Percentiles rank a stretch among this genome's conserved stretches.
Conservation (phyloP, 495 filamentous ascomycete species). For the Amorphotheca resinae region DNA sequence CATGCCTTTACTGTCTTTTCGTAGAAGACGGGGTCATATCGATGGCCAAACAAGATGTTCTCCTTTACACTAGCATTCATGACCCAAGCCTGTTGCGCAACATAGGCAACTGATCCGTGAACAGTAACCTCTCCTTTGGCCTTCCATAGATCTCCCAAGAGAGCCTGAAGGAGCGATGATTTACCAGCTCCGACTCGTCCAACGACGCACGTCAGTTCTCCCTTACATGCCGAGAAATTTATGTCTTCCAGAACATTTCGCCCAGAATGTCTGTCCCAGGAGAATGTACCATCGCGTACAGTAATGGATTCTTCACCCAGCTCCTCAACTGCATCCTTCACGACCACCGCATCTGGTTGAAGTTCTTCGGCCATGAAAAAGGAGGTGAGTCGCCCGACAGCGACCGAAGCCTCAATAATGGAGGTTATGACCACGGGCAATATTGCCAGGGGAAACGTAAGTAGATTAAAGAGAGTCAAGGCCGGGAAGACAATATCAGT, state of each 20-base stretch:
- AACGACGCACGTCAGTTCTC: slow-evolving; percentile 84
- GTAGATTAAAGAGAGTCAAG: slow-evolving; percentile 79
- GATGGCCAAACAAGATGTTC: slow-evolving; percentile 94
- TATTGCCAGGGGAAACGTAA: slow-evolving; percentile 90
- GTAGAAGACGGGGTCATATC: slow-evolving; percentile 91
- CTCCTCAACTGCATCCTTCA: slow-evolving; percentile 50
- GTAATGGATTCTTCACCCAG: slow-evolving; percentile 72
- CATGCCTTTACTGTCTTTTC: slow-evolving; percentile 89
- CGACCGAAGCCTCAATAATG: slow-evolving; percentile 91
- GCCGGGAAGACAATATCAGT: slow-evolving; percentile 95
- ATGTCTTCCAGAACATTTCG: slow-evolving; percentile 62
- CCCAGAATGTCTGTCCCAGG: slow-evolving; percentile 73
- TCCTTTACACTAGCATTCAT: slow-evolving; percentile 97
- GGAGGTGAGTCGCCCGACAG: slow-evolving; percentile 71
- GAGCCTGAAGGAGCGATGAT: slow-evolving; percentile 75
- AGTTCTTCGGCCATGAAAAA: slow-evolving; percentile 85
- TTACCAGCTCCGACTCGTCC: slow-evolving; percentile 94
- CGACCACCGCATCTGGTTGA: slow-evolving; percentile 67
- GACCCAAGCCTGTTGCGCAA: slow-evolving; percentile 86
- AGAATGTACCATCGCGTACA: slow-evolving; percentile 78
- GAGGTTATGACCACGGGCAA: slow-evolving; percentile 97
- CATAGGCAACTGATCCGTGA: slow-evolving; percentile 75
- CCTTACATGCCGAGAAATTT: slow-evolving; percentile 75
- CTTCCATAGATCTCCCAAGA: slow-evolving; percentile 89
- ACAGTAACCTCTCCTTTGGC: slow-evolving; percentile 71